Conservation (phyloP, 2,329 filamentous ascomycete species). For the Alternaria metachromatica region DNA sequence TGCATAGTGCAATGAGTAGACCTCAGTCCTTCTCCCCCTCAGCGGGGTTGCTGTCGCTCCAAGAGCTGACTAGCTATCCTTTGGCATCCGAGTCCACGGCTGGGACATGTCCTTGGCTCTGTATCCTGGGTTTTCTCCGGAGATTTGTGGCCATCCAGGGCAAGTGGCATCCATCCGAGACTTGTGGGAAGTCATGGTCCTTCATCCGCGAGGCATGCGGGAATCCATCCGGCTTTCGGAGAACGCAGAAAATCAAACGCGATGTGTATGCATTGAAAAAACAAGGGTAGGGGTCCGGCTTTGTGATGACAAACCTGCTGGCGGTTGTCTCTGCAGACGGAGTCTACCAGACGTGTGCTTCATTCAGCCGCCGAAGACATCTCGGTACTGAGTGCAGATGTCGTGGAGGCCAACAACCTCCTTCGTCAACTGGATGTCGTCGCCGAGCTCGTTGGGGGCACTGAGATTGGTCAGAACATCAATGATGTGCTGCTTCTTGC, state of each 20-base stretch:
- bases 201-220: slow-evolving; percentile 33
- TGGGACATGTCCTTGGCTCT: slow-evolving; percentile 30
- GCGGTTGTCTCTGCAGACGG: slow-evolving; percentile 20
- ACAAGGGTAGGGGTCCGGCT: slow-evolving; percentile 26
- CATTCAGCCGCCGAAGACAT: slow-evolving; percentile 44
- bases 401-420: slow-evolving; percentile 44
- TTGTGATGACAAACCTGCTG: slow-evolving; percentile 40
- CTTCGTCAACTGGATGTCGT: slow-evolving; percentile 46
- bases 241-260: slow-evolving; percentile 35
- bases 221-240: slow-evolving; percentile 29
- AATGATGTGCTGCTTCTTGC: slow-evolving; percentile 46
- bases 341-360: slow-evolving; percentile 20
- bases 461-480: slow-evolving; percentile 39
- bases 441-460: slow-evolving; percentile 43
- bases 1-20: slow-evolving; percentile 35
- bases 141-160: slow-evolving; percentile 18
- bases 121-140: slow-evolving; percentile 25
- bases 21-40: slow-evolving; percentile 26
- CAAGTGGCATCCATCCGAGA: slow-evolving; percentile 31
- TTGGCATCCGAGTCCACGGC: slow-evolving; percentile 31
- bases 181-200: slow-evolving; percentile 25
- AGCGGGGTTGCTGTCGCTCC: slow-evolving; percentile 24
- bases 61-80: slow-evolving; percentile 24
- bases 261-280: slow-evolving; percentile 23
- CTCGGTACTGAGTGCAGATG: slow-evolving; percentile 43